Percentiles rank a stretch among this genome's conserved stretches.
phyloP scores from a whole-genome alignment of 805 yeast species.

The Candida andamanensis region DNA sequence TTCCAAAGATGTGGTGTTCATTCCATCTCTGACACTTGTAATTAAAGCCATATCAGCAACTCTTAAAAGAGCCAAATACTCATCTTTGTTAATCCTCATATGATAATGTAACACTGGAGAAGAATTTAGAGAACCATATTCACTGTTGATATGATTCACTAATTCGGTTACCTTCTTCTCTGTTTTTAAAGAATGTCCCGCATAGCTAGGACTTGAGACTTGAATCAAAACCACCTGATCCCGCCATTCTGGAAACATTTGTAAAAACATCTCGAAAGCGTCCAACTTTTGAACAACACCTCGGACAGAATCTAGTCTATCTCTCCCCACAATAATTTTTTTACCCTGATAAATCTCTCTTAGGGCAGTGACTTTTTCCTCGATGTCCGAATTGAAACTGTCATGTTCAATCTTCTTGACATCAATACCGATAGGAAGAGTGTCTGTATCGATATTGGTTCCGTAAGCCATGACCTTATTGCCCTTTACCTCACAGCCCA shows the following conservation, averaged over 20 bases:
- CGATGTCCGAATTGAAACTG: conserved; percentile 46
- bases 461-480: conserved; percentile 69
- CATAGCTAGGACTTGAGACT: conserved; percentile 75
- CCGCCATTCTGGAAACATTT: conserved; percentile 90
- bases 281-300: conserved; percentile 91
- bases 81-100: conserved; percentile 81
- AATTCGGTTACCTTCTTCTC: conserved; percentile 83
- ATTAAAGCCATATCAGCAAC: conserved; percentile 88
- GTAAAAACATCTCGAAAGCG: conserved; percentile 84
- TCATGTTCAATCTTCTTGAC: conserved; percentile 62
- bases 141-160: conserved; percentile 76
- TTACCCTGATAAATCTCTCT: conserved; percentile 56
- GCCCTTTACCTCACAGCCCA: conserved; percentile 72
- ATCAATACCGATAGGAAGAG: conserved; percentile 89
- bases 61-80: conserved; percentile 80
- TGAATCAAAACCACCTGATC: conserved; percentile 84
- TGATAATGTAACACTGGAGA: conserved; percentile 92
- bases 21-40: conserved; percentile 91
- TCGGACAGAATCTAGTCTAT: conserved; percentile 82
- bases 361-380: conserved; percentile 61
- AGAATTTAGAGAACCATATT: conserved; percentile 74
- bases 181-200: conserved; percentile 51
- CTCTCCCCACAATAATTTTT: conserved; percentile 89
- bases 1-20: conserved; percentile 92
- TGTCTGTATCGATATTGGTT: conserved; percentile 62